A percentile compares a stretch with the other conserved stretches of the same genome.
These are phyloP conservation scores for Saxophila tyrrhenica DNA, from an alignment of 495 filamentous ascomycete genomes.

Conservation along the genomic window DNA sequence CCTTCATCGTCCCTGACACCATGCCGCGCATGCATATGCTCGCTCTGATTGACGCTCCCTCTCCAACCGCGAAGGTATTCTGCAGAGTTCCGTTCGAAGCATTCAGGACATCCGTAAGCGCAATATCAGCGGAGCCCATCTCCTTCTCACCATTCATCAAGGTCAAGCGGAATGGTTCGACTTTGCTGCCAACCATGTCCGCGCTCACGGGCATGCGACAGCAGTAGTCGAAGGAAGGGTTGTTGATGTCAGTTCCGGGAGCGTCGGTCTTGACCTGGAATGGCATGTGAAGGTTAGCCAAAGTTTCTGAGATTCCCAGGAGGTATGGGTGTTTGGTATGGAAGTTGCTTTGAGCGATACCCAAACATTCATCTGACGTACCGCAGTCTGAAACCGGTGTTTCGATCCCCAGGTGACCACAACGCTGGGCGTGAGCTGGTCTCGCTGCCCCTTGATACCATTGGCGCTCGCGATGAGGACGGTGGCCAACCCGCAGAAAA, in stretches of 20 bases:
- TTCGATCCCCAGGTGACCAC: conserved; percentile 28
- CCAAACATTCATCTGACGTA: too few species aligned
- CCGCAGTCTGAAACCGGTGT: not conserved
- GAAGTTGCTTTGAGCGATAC: too few species aligned
- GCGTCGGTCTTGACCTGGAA: conserved; percentile 30
- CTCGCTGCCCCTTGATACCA: conserved; percentile 26
- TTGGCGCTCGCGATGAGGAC: conserved; percentile 30
- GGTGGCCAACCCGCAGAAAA: conserved; percentile 27
- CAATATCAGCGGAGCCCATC: conserved; percentile 27
- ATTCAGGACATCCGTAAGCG: conserved; percentile 28
- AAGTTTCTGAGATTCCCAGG: too few species aligned
- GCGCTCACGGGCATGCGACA: conserved; percentile 28
- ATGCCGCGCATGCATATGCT: conserved; percentile 21
- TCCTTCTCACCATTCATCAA: conserved; percentile 30
- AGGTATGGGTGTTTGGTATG: conserved; percentile 24
- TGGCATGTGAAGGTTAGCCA: too few species aligned
- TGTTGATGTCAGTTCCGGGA: conserved; percentile 33
- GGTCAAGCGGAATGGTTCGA: conserved; percentile 21
- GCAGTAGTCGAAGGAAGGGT: conserved; percentile 32
- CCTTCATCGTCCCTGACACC: not conserved
- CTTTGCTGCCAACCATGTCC: conserved; percentile 23
- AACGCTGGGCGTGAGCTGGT: conserved; percentile 34
- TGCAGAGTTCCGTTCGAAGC: conserved; percentile 26
- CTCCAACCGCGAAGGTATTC: conserved; percentile 29
- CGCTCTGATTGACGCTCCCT: conserved; percentile 25